These are phyloP conservation scores for Tubosaeta sp. DNA, from an alignment of 768 basidiomycete genomes.

Conservation along the genomic window DNA sequence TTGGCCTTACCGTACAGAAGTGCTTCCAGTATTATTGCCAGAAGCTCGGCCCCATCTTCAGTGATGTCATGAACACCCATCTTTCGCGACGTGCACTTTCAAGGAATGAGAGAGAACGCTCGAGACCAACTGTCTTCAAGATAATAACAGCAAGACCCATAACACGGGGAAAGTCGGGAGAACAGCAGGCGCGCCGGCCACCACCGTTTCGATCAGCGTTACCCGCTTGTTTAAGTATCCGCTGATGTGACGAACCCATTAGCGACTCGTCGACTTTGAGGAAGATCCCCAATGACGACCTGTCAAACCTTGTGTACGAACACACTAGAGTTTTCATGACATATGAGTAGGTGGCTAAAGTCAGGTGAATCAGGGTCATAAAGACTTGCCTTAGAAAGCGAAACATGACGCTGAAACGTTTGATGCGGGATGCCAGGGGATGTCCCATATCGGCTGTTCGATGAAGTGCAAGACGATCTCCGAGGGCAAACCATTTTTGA, in stretches of 20 bases:
- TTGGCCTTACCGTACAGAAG: conserved; percentile 2
- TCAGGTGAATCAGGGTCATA: neutral
- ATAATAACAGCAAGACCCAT: neutral
- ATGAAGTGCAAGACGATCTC: neutral
- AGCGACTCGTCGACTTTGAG: neutral
- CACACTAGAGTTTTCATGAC: neutral
- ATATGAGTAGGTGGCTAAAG: neutral
- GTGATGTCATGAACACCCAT: neutral
- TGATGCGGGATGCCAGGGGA: neutral
- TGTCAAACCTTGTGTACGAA: neutral
- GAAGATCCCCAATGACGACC: neutral
- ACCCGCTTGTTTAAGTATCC: neutral
- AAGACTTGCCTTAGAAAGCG: neutral
- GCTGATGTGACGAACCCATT: neutral
- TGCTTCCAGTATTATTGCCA: conserved; percentile 1
- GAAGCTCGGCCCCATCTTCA: conserved; percentile 2
- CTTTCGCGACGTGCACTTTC: neutral
- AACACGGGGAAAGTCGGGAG: neutral
- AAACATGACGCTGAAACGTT: neutral
- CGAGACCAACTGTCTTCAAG: neutral
- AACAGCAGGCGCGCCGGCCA: neutral
- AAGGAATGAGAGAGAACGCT: neutral
- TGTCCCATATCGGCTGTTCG: neutral
- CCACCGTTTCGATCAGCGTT: too few relatives aligned
- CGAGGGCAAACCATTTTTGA: neutral